Evolutionary conservation across 1,284 basidiomycete species (phyloP), one percentile per base, ranked within the genome.

Genomic region (Dichomitus squalens): DNA sequence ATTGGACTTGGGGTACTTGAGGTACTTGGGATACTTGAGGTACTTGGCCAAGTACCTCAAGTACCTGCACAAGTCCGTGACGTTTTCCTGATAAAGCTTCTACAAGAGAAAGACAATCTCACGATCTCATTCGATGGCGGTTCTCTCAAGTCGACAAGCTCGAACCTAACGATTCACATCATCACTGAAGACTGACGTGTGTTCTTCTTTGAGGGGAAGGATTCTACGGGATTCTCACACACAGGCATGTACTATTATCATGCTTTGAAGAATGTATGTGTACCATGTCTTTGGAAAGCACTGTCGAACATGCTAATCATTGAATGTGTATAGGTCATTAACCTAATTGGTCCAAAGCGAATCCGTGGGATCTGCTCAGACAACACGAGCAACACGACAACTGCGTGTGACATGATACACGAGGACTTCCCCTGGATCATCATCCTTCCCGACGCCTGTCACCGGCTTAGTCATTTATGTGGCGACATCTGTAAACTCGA

Each of bases 301-400:
- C n/a, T n/a, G n/a, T 23, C 34, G 8, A 9, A 18, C 12, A 12
- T 12, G 9, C 7, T 21, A 49, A 18, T n/a, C n/a, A n/a, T 25
- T 38, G 16, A 7, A 29, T 23, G 35, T 36, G 8, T 18, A 7
- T 25, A 67, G 67, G 58, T 65, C 36, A 67, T 70, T 14, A 40
- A 56, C 4, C 27, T 25, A 2, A 58, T 71, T 49, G 67, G 70
- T 8, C 48, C 44, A 2, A 52, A 61, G 11, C 53, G 49, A 4
- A 70, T 76, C 55, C 55, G 61, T 29, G 67, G 49, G 1, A 60
- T 66, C 11, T 61, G 62, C 11, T 70, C 67, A 11, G 71, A 76
- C 49, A 70, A 68, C 44, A 73, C 73, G 3, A 70, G 73, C 8
- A 75, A 74, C 47, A 75, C 71, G 18, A 58, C 59, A 11, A 49